Percentiles rank a stretch among this genome's conserved stretches.
These are phyloP conservation scores for Medakamo hakoo DNA, from an alignment of 139 green algal genomes.

Conservation along the genomic window DNA sequence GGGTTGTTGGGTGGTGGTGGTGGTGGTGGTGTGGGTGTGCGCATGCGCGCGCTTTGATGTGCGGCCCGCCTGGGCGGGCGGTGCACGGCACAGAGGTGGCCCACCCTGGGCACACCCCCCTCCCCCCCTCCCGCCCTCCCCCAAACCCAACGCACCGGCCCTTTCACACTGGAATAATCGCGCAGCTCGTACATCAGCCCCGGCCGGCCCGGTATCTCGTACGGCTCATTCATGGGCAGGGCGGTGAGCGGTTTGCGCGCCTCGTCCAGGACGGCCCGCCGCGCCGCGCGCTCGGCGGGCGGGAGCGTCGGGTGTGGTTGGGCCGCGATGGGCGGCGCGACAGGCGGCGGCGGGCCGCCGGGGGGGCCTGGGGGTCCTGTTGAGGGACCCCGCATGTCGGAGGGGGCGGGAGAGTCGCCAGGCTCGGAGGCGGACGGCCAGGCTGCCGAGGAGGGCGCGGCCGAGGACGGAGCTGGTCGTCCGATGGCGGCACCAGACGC, in stretches of 20 bases:
- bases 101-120: not conserved
- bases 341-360: no score
- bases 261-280: slow-evolving; percentile 5
- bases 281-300: not conserved
- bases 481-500: no score
- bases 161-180: slow-evolving; percentile 19
- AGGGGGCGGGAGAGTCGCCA: no score
- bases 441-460: no score
- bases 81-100: not conserved
- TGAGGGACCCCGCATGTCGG: no score
- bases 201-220: slow-evolving; percentile 56
- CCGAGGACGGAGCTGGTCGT: no score
- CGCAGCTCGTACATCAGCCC: slow-evolving; percentile 45
- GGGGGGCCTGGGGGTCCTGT: no score
- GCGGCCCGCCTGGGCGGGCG: not conserved
- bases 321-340: not conserved
- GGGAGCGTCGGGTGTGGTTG: not conserved
- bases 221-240: slow-evolving; percentile 31
- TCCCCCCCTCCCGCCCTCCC: not conserved
- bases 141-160: not conserved
- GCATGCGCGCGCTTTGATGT: not conserved
- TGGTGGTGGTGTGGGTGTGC: not conserved
- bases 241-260: slow-evolving; percentile 20
- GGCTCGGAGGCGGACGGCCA: no score
- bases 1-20: not conserved